Evolutionary conservation across 441 rosid species (phyloP).

Genomic region (Lepidium campestre): DNA sequence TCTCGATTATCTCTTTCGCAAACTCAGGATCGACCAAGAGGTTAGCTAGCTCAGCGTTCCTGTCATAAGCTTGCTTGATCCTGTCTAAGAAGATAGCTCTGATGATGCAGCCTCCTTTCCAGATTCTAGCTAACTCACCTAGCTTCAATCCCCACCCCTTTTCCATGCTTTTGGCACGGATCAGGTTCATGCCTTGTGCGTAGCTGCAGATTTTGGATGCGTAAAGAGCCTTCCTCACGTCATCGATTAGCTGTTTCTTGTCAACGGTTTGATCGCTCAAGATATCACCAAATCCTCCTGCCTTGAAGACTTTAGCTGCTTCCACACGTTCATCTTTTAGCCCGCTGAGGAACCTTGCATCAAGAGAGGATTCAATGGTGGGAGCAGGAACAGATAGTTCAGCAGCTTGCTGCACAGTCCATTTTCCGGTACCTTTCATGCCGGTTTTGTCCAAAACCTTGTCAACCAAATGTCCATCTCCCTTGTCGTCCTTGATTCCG

Average conservation of each 20-base stretch:
- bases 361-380: conserved; percentile 87
- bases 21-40: conserved; percentile 93
- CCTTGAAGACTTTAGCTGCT: conserved; percentile 75
- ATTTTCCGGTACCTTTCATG: conserved; percentile 96
- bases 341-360: conserved; percentile 86
- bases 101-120: conserved; percentile 97
- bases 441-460: conserved; percentile 95
- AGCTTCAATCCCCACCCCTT: conserved; percentile 79
- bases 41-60: conserved; percentile 78
- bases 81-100: conserved; percentile 84
- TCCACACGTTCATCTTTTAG: conserved; percentile 83
- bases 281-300: conserved; percentile 69
- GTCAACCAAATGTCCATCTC: conserved; percentile 82
- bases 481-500: conserved; percentile 76
- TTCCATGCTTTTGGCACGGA: conserved; percentile 83
- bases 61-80: conserved; percentile 88
- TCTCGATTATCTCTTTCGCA: conserved; percentile 79
- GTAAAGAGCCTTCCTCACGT: conserved; percentile 86
- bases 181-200: conserved; percentile 93
- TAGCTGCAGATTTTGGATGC: conserved; percentile 93
- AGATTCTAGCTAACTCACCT: conserved; percentile 89
- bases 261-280: conserved; percentile 59
- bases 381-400: conserved; percentile 92
- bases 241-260: conserved; percentile 69
- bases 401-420: conserved; percentile 99